A percentile compares a stretch with the other conserved stretches of the same genome.
These are phyloP conservation scores for Colletotrichum salicis DNA, from an alignment of 2,329 filamentous ascomycete species.

Conservation along the genomic window DNA sequence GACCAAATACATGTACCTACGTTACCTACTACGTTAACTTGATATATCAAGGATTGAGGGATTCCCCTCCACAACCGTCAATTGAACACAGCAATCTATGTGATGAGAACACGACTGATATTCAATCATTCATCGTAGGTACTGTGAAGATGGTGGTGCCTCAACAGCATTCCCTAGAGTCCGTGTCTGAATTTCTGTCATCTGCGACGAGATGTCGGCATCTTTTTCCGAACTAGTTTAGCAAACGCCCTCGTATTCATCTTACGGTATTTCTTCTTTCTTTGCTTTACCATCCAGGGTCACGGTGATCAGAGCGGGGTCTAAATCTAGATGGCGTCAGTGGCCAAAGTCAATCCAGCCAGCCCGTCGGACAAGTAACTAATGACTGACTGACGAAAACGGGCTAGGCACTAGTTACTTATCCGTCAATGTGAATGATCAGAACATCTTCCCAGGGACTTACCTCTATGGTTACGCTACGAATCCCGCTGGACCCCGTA, in stretches of 20 bases:
- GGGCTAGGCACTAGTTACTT: too few species aligned
- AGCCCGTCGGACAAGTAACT: neutral
- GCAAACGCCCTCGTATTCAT: neutral
- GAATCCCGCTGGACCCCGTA: neutral
- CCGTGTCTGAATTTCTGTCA: neutral
- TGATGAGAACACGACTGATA: neutral
- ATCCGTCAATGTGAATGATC: neutral
- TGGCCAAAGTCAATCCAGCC: neutral
- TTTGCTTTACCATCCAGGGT: neutral
- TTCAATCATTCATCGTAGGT: neutral
- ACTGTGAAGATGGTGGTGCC: too few species aligned
- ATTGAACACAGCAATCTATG: neutral
- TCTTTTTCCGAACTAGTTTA: neutral
- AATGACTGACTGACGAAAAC: neutral
- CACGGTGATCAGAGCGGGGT: neutral
- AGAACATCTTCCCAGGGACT: neutral
- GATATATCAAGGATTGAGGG: neutral
- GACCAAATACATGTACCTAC: neutral
- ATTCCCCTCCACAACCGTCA: neutral
- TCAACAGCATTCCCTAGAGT: neutral
- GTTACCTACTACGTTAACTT: neutral
- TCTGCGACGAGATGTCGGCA: neutral
- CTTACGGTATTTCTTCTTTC: neutral
- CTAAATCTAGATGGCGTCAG: neutral
- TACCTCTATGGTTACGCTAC: neutral